Base-by-base conservation (phyloP, 495 filamentous ascomycete species). In the Hapsidospora chrysogenum region DNA sequence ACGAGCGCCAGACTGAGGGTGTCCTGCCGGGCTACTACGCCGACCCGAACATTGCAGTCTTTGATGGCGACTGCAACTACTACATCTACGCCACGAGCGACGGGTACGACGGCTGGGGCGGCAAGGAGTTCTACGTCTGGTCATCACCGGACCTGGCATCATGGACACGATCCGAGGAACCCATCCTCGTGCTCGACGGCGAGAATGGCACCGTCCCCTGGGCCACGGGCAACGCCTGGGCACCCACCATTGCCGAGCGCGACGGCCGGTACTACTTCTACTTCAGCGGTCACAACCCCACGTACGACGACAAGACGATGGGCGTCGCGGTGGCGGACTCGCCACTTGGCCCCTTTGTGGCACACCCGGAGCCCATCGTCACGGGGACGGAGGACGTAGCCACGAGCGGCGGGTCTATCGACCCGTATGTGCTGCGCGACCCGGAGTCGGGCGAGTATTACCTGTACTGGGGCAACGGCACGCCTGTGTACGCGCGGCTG, bases 401-500 rank as follows among this genome's bases (percentile, higher is more conserved):
- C 11, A 41, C 27, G 3, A 38, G 32, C 15, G 35, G 42, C 19
- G 23, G 37, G 16, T 38, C 42, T 16, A 45, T 41, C 1, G 35
- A 45, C 21, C 31, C 42, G 5, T 33, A 33, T 11, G 20, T 38
- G 11, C 40, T 45, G 13, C 2, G 21, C 1, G 42, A 45, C 13
- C 42, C 42, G 9, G 29, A 28, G 0, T 41, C 35, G 1, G 39
- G 30, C 1, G 41, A 42, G 22, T 41, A 39, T 20, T 41, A 38
- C 4, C n/a, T 45, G 6, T 45, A 37, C 39, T 45, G 39, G 38
- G 42, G 42, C 17, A 44, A 44, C 29, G 37, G 42, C 15, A 26
- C 25, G 11, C 42, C 42, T 2, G n/a, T 44, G 20, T 16, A 36
- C 17, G 42, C 42, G 1, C 37, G 41, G 26, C 21, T 44, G 3